phyloP scores from a whole-genome alignment of 495 filamentous ascomycete genomes.

The Lasiosphaeria miniovina region DNA sequence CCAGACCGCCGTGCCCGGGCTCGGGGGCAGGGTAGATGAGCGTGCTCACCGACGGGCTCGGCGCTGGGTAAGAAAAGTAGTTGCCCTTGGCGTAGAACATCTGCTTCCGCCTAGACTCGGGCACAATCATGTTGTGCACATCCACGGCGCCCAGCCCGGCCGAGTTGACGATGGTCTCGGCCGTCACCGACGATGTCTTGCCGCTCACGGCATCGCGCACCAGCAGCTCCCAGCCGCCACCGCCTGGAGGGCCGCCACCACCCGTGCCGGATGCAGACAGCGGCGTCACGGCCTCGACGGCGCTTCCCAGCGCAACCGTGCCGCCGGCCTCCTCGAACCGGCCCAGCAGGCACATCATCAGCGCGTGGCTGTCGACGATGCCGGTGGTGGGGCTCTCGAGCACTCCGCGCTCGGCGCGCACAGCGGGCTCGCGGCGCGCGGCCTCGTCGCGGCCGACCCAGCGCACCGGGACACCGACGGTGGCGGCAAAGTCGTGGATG shows the following conservation, averaged over 20 bases:
- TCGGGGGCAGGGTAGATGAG: constrained; percentile 84
- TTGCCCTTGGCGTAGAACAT: constrained; percentile 90
- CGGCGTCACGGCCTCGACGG: constrained; percentile 58
- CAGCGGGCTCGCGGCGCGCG: constrained; percentile 63
- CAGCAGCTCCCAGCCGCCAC: constrained; percentile 42
- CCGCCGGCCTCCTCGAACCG: constrained; percentile 74
- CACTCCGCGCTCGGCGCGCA: constrained; percentile 68
- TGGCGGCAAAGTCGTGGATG: constrained; percentile 62
- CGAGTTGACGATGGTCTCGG: constrained; percentile 76
- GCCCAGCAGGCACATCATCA: constrained; percentile 78
- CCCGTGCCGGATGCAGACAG: constrained; percentile 36
- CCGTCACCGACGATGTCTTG: constrained; percentile 58
- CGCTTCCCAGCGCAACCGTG: constrained; percentile 61
- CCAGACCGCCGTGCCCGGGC: constrained; percentile 77
- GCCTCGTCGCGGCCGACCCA: constrained; percentile 65
- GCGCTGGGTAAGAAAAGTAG: constrained; percentile 81
- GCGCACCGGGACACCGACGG: constrained; percentile 67
- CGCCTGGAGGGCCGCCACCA: constrained; percentile 45
- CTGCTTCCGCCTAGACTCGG: constrained; percentile 49
- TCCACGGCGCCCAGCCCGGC: constrained; percentile 75
- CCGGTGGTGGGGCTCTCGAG: constrained; percentile 82
- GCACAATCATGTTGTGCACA: constrained; percentile 81
- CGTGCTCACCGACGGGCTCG: constrained; percentile 62
- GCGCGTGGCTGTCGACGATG: constrained; percentile 81
- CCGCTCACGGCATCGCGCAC: constrained; percentile 43